Evolutionary conservation across 768 basidiomycete species (phyloP), one percentile per base, ranked within the genome.

Genomic region (Pisolithus microcarpus): DNA sequence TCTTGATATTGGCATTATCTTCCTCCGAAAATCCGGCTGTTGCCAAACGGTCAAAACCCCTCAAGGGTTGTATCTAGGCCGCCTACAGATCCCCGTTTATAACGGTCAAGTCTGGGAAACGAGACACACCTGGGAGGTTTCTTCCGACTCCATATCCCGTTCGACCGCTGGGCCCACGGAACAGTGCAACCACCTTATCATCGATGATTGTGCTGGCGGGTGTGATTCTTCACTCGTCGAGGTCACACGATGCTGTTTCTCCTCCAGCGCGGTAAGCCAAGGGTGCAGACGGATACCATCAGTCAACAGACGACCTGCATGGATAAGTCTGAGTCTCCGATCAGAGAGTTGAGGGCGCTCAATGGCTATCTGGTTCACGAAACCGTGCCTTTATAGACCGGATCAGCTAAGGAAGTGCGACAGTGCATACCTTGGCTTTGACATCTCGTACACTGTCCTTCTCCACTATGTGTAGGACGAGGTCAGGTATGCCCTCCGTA

Each of bases 21-120:
- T 82, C 82, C 56, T 87, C 82, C 2, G 90, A 86, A 66, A 99
- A 91, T 3, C 95, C 95, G 9, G 94, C 85, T 31, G 91, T 81
- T 1, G 83, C 76, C 1, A 99, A 75, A 8, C 92, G 78, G 66
- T 99, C 95, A 59, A 99, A 97, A 0, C 95, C 95, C 56, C 92
- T 76, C 26, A 87, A 70, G 9, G 90, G 89, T 36, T 81, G 81
- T 23, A 91, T 75, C 66, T 91, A 88, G 1, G 80, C 75, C 30
- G 78, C 76, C 84, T 93, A 54, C 23, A 43, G 23, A 39, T 53
- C 2, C 43, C 21, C 28, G 1, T 16, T n/a, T 31, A 21, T 23
- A 46, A 55, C 48, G 37, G 24, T 1, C 21, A 43, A 43, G 7
- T 2, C 46, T n/a, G 53, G 31, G 16, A 38, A n/a, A 2, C 18